Evolutionary conservation across 306 rosid species (phyloP).

Genomic region (Leucaena leucocephala): DNA sequence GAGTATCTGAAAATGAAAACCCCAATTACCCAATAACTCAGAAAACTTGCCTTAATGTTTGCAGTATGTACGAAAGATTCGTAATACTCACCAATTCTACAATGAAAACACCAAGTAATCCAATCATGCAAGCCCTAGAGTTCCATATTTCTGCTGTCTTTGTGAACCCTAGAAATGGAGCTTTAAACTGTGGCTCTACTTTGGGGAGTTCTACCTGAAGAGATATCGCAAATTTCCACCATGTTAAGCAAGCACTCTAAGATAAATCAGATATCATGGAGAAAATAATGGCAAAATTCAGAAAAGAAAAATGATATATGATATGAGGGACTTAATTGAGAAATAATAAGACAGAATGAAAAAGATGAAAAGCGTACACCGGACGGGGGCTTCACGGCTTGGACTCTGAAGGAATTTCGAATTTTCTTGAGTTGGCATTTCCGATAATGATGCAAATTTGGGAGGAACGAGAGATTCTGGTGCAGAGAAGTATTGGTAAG

Average conservation of each 20-base stretch:
- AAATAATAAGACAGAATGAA: background rate
- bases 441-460: conserved; percentile 28
- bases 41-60: background rate
- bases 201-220: conserved; percentile 79
- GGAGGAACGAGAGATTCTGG: conserved; percentile 33
- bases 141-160: conserved; percentile 91
- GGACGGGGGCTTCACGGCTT: conserved; percentile 75
- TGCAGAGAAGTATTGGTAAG: conserved; percentile 12
- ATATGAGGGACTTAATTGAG: too few species aligned
- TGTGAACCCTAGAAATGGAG: conserved; percentile 91
- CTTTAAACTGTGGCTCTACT: conserved; percentile 66
- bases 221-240: background rate
- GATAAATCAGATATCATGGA: background rate
- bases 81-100: conserved; percentile 67
- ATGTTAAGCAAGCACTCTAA: background rate
- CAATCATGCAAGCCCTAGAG: conserved; percentile 96
- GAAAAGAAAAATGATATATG: too few species aligned
- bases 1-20: conserved; percentile 64
- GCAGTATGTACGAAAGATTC: background rate
- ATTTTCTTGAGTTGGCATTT: conserved; percentile 16
- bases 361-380: conserved; percentile 56
- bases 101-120: conserved; percentile 77
- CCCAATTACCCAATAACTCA: conserved; percentile 16
- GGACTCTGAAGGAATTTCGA: conserved; percentile 49
- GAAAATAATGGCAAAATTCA: too few species aligned